Base-by-base conservation (phyloP, 2,329 filamentous ascomycete genomes). In the Pseudocercospora eumusae region DNA sequence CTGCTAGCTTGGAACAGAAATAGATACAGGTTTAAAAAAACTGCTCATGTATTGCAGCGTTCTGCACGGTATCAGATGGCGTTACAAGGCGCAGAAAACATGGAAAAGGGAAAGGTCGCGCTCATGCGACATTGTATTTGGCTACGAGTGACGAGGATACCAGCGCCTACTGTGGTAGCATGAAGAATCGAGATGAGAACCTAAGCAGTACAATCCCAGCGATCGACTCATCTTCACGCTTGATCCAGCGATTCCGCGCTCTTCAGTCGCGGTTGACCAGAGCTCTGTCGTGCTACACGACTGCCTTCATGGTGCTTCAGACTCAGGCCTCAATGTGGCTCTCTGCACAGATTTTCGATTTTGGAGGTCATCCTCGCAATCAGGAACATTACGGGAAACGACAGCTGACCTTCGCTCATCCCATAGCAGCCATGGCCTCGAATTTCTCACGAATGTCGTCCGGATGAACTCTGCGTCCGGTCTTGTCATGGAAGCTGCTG, bases 401-500 rank as follows among this genome's bases (percentile, higher is more conserved):
- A 4, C 50, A 4, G 25, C 10, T 20, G 3, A 21, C n/a, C n/a
- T 18, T 25, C 9, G 31, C n/a, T 47, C 61, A 63, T 5, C 49
- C 45, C 54, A 64, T 57, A 3, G 20, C 40, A 53, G 31, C 65
- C 62, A 75, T 65, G 42, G 62, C 62, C 59, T 71, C 69, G 53
- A 82, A 74, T 69, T 79, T 81, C 63, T 76, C 74, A 66, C 75
- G 72, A 33, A 82, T 75, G 21, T 79, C 75, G 3, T 79, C 75
- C 0, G 79, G 74, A 64, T 77, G 74, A 25, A 83, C 66, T 3
- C 74, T 71, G 44, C 80, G 74, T 1, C 81, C 81, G 1, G 81
- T 84, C 70, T 77, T 77, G 58, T 82, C 80, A 58, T 74, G 78
- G 73, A 84, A 84, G 23, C 74, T 72, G 56, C 76, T 78, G 52